These are phyloP conservation scores for Backusella parvicylindrica DNA, from an alignment of 192 early-diverging fungal species.

Conservation along the genomic window DNA sequence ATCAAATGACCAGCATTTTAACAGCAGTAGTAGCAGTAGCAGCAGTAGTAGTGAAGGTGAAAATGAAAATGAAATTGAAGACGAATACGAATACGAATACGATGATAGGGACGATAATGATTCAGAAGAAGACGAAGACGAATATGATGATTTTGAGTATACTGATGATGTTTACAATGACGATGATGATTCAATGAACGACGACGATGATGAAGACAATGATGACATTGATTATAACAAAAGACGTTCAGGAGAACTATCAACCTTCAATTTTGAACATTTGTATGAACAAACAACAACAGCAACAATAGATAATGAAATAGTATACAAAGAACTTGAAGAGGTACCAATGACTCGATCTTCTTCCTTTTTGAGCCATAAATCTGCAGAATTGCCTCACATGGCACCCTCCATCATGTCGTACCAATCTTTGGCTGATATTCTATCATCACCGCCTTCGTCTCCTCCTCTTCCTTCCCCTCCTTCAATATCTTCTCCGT, in stretches of 20 bases:
- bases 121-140: background rate
- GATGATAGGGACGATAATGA: background rate
- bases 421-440: constrained; percentile 19
- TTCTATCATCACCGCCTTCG: background rate
- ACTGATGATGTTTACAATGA: background rate
- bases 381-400: background rate
- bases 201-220: background rate
- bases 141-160: background rate
- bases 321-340: background rate
- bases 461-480: background rate
- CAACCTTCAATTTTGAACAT: background rate
- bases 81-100: background rate
- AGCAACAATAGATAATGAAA: background rate
- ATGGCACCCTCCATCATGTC: background rate
- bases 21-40: background rate
- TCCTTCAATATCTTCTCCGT: background rate
- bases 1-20: background rate
- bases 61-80: background rate
- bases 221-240: background rate
- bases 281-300: background rate
- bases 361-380: background rate
- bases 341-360: background rate
- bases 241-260: background rate
- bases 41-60: background rate
- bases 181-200: background rate